Evolutionary conservation across 345 rosid species (phyloP), one percentile per base, ranked within the genome.

Genomic region (Turritis glabra): DNA sequence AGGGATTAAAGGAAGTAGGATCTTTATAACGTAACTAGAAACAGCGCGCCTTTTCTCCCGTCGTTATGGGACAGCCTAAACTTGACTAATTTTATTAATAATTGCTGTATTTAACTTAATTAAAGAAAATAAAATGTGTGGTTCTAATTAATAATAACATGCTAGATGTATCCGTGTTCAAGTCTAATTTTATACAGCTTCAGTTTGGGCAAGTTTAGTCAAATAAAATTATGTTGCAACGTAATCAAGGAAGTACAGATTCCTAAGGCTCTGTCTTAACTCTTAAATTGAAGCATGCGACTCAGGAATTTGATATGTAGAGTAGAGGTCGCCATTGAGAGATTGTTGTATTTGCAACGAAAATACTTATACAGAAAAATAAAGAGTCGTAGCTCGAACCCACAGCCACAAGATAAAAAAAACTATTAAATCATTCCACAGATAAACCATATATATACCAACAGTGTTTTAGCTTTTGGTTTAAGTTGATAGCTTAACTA

Each of bases 61-160:
- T 61, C 3, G 30, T 76, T 69, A 61, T 5, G 30, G 79, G 75
- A 25, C 79, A 69, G 71, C 69, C 23, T 57, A 47, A 19, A 13
- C 53, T 48, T 33, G 12, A 48, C 46, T 51, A 53, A 69, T 51
- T 40, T 35, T 74, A 30, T 61, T 61, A 64, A 22, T 53, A 11
- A 10, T 10, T 54, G 18, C 19, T 12, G 32, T 32, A 21, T 15
- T 44, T 43, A 7, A 18, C 27, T 56, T 66, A 74, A 35, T 33
- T 7, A 17, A 55, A 50, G 22, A 12, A 44, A 4, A 22, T 0
- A n/a, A 15, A 0, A 22, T 29, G 9, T 15, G 33, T 35, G 33
- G 59, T 26, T 66, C n/a, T 8, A 9, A 33, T 19, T 64, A 7
- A 4, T 43, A 30, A 29, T 43, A 21, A 29, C 40, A 26, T 54